These are phyloP conservation scores for Rubia peregrina DNA, from an alignment of 305 asterid genomes.

Conservation along the genomic window DNA sequence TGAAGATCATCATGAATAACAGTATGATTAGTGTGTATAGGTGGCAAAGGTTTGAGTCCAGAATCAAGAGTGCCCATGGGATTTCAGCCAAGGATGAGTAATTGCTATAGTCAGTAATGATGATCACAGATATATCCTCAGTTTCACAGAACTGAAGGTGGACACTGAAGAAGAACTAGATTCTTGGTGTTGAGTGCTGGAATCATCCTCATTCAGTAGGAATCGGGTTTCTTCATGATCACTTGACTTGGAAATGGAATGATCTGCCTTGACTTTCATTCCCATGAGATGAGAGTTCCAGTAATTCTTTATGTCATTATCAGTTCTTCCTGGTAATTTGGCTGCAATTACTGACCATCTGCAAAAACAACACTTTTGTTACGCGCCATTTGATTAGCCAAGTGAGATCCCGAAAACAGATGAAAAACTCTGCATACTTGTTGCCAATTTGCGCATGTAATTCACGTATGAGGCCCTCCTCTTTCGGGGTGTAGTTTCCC, in stretches of 20 bases:
- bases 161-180: neutral
- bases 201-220: neutral
- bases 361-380: neutral
- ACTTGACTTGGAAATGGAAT: neutral
- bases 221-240: neutral
- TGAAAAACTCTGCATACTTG: neutral
- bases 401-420: neutral
- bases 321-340: neutral
- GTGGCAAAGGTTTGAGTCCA: neutral
- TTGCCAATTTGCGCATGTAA: neutral
- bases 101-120: neutral
- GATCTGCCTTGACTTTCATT: neutral
- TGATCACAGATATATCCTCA: neutral
- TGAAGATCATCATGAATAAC: neutral
- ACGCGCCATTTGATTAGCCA: neutral
- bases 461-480: neutral
- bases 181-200: neutral
- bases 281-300: neutral
- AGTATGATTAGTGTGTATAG: neutral
- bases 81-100: neutral
- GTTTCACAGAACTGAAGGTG: neutral
- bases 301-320: neutral
- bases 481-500: neutral
- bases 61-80: neutral
- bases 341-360: conserved; percentile 1